These are phyloP conservation scores for Pleurotus platypus DNA, from an alignment of 768 basidiomycete genomes.

Conservation along the genomic window DNA sequence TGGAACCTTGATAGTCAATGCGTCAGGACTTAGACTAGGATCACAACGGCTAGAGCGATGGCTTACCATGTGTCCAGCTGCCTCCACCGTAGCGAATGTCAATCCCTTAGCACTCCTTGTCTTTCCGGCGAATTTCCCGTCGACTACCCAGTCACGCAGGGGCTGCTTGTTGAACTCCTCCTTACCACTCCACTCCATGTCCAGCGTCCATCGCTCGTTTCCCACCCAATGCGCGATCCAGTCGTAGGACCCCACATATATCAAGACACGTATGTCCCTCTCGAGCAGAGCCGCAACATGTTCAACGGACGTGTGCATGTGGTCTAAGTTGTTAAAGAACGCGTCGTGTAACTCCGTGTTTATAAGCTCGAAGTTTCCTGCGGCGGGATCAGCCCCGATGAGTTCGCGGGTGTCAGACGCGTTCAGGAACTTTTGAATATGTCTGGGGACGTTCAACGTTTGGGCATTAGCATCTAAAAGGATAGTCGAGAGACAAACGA, in stretches of 20 bases:
- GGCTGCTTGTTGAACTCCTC: conserved; percentile 32
- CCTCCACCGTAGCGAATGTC: conserved; percentile 61
- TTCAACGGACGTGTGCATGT: conserved; percentile 33
- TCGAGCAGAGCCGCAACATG: conserved; percentile 56
- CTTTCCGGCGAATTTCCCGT: conserved; percentile 37
- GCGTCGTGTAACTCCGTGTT: conserved; percentile 35
- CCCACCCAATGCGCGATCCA: conserved; percentile 60
- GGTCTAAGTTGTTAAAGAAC: conserved; percentile 40
- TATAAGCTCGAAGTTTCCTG: conserved; percentile 31
- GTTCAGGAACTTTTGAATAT: conserved; percentile 61
- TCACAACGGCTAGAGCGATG: not conserved
- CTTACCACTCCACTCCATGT: conserved; percentile 43
- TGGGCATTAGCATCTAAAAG: too few species aligned
- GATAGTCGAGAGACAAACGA: too few species aligned
- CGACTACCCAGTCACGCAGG: conserved; percentile 57
- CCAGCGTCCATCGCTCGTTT: conserved; percentile 34
- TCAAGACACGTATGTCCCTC: conserved; percentile 51
- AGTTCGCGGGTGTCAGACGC: conserved; percentile 44
- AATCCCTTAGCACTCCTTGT: conserved; percentile 42
- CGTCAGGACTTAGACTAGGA: not conserved
- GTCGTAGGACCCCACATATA: conserved; percentile 56
- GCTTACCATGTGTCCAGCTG: conserved; percentile 70
- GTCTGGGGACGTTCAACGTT: conserved; percentile 26
- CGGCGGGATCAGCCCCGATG: conserved; percentile 59
- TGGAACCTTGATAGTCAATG: conserved; percentile 38